phyloP scores from a whole-genome alignment of 169 alveolate species.

The Plasmodium malariae region DNA sequence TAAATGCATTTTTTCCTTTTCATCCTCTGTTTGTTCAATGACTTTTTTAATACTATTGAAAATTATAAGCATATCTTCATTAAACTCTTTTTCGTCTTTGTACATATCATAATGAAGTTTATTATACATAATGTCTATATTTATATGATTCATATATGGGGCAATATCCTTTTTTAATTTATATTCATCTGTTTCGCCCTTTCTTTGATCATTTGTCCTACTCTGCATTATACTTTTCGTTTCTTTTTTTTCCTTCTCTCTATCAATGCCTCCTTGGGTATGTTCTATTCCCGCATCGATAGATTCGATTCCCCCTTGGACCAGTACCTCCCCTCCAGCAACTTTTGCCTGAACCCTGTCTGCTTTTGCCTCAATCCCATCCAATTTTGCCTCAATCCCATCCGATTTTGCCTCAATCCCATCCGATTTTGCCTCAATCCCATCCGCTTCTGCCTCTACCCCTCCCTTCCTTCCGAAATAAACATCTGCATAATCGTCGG shows the following conservation, averaged over 20 bases:
- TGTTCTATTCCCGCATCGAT: background rate
- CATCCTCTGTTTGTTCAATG: slow-evolving; percentile 14
- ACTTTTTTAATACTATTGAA: slow-evolving; percentile 8
- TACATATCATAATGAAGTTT: slow-evolving; percentile 56
- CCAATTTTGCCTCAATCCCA: background rate
- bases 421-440: background rate
- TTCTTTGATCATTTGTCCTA: background rate
- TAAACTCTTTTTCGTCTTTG: slow-evolving; percentile 27
- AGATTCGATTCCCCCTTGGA: too few relatives aligned
- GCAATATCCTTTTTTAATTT: background rate
- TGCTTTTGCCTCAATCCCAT: background rate
- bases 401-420: too few relatives aligned
- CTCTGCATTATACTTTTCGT: background rate
- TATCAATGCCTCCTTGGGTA: background rate
- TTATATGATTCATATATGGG: slow-evolving; percentile 4
- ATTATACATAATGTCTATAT: slow-evolving; percentile 33
- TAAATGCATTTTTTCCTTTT: slow-evolving; percentile 21
- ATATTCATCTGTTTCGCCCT: background rate
- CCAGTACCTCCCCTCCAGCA: background rate
- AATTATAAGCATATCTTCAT: slow-evolving; percentile 23
- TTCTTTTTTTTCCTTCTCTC: background rate
- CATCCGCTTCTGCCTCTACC: background rate
- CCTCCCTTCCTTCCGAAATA: background rate
- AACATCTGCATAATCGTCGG: slow-evolving; percentile 15
- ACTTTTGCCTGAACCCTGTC: background rate